Evolutionary conservation across 2,329 filamentous ascomycete genomes (phyloP).

Genomic region (Neospermospora avenae): DNA sequence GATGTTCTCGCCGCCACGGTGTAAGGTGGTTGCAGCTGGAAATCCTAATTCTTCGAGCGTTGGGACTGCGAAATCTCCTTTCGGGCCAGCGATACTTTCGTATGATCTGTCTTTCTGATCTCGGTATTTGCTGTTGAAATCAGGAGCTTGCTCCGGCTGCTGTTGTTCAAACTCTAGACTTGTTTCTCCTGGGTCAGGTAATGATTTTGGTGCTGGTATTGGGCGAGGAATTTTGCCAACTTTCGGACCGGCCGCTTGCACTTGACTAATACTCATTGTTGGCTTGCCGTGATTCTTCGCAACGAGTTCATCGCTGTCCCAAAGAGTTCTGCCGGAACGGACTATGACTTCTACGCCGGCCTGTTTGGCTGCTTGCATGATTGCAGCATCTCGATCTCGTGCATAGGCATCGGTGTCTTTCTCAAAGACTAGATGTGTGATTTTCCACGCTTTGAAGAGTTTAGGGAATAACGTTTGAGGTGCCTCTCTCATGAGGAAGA

Average conservation of each 20-base stretch:
- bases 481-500: slow-evolving; percentile 69
- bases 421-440: slow-evolving; percentile 76
- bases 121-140: slow-evolving; percentile 59
- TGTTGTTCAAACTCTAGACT: slow-evolving; percentile 57
- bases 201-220: slow-evolving; percentile 52
- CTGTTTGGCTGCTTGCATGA: slow-evolving; percentile 56
- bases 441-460: slow-evolving; percentile 68
- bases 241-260: slow-evolving; percentile 60
- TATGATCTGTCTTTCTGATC: slow-evolving; percentile 56
- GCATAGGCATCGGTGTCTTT: slow-evolving; percentile 75
- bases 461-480: slow-evolving; percentile 70
- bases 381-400: slow-evolving; percentile 56
- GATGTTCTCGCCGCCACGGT: slow-evolving; percentile 66
- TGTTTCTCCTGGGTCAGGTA: slow-evolving; percentile 65
- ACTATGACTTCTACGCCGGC: slow-evolving; percentile 68
- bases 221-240: slow-evolving; percentile 60
- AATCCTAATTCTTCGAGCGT: slow-evolving; percentile 70
- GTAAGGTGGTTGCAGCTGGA: slow-evolving; percentile 62
- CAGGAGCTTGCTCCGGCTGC: slow-evolving; percentile 47
- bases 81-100: slow-evolving; percentile 59
- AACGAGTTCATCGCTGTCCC: slow-evolving; percentile 69
- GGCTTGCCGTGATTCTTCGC: slow-evolving; percentile 63
- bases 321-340: slow-evolving; percentile 64
- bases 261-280: slow-evolving; percentile 70
- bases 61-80: slow-evolving; percentile 66